Evolutionary conservation across 371 early-diverging fungal genomes (phyloP).

Genomic region (Mortierella sp.): DNA sequence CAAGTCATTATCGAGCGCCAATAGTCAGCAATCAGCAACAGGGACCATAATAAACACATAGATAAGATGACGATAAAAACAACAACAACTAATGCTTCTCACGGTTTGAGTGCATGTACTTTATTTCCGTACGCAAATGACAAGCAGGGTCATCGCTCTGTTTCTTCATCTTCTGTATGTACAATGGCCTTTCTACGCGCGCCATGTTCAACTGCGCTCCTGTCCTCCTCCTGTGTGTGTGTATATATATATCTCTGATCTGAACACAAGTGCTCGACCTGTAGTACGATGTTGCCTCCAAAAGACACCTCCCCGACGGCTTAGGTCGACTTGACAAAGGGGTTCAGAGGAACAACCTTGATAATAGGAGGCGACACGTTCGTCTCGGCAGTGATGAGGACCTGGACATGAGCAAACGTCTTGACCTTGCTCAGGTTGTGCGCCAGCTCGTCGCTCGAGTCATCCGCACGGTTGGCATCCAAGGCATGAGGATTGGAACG

Average conservation of each 20-base stretch:
- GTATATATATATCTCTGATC: neutral
- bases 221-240: neutral
- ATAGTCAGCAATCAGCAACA: neutral
- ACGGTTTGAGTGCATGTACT: too few species aligned
- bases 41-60: neutral
- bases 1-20: neutral
- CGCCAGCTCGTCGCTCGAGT: constrained; percentile 40
- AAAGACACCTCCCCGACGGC: neutral
- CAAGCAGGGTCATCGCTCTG: neutral
- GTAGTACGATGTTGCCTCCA: neutral
- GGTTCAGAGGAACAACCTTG: constrained; percentile 78
- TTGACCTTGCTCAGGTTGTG: constrained; percentile 60
- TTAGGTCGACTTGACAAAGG: constrained; percentile 44
- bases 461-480: constrained; percentile 37
- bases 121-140: too few species aligned
- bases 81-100: neutral
- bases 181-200: constrained; percentile 6
- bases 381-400: constrained; percentile 74
- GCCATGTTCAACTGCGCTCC: constrained; percentile 5
- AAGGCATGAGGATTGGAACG: constrained; percentile 24
- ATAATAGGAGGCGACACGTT: constrained; percentile 77
- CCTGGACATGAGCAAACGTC: constrained; percentile 73
- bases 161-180: neutral
- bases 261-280: neutral
- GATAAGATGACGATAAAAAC: neutral